Base-by-base conservation (phyloP, 352 stramenopile genomes). In the Globisporangium nagaii region DNA sequence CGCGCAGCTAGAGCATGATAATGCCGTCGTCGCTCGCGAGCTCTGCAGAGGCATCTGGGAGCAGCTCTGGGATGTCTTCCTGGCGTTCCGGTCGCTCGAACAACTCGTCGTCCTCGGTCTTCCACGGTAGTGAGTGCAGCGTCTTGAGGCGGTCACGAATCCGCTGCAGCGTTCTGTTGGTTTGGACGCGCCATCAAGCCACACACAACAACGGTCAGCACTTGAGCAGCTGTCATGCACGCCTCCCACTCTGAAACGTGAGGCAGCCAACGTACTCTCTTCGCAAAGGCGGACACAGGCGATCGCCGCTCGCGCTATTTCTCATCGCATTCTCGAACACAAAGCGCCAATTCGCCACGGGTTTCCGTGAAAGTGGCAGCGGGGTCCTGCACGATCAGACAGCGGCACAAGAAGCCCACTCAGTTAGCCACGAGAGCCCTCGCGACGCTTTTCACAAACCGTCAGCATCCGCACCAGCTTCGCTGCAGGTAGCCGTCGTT, bases 261-360 rank as follows among this genome's bases (percentile, higher is more conserved):
- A n/a, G n/a, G n/a, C n/a, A 32, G 24, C 7, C 3, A 37, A 78
- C 74, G 61, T 53, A 74, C 66, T 32, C 52, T 60, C 66, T 56
- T 41, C 66, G 73, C 43, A 87, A 54, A 3, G 58, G 53, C 28
- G 73, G 65, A 30, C 52, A 73, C 12, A 70, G 27, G n/a, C 32
- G 32, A 45, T 62, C 60, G 8, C 27, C 37, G 12, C 24, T 28
- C 24, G 28, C 8, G 24, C 40, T 34, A 4, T 53, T 58, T 46
- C 65, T 71, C 12, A 45, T 56, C 64, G 56, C 67, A 28, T 84
- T 71, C 48, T 88, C 77, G 8, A 88, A 53, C 32, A 86, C 75
- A 50, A 88, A 86, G 34, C 73, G 68, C 77, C 77, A 88, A 52
- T 88, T 88, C n/a, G 77, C 77, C 34, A 83, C 68, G 9, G 77